phyloP scores from a whole-genome alignment of 2,329 filamentous ascomycete genomes.

The Trichoderma sp. region DNA sequence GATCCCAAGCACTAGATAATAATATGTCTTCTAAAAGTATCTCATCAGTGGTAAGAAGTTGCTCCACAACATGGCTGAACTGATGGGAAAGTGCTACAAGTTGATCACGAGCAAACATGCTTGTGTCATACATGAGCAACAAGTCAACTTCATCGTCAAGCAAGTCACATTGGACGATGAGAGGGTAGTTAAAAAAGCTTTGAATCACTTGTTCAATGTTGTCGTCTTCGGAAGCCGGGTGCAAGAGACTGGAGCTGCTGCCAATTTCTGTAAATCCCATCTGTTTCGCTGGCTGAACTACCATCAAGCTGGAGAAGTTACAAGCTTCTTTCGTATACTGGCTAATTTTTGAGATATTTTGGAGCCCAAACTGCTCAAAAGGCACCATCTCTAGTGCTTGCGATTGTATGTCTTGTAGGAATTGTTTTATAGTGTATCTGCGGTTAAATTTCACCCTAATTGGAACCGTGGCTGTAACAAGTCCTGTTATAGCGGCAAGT shows the following conservation, averaged over 20 bases:
- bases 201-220: not conserved
- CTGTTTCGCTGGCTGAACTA: slow-evolving; percentile 17
- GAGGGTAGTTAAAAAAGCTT: slow-evolving; percentile 11
- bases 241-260: not conserved
- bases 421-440: not conserved
- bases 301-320: slow-evolving; percentile 15
- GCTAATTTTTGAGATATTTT: slow-evolving; percentile 27
- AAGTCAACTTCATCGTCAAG: slow-evolving; percentile 2
- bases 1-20: not conserved
- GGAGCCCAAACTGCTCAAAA: slow-evolving; percentile 29
- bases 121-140: not conserved
- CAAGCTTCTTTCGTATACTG: slow-evolving; percentile 18
- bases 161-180: not conserved
- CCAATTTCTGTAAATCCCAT: not conserved
- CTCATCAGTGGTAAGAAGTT: not conserved
- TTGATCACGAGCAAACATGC: not conserved
- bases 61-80: not conserved
- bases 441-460: not conserved
- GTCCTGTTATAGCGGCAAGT: not conserved
- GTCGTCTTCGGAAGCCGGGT: not conserved
- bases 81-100: not conserved
- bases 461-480: not conserved
- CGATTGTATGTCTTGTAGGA: slow-evolving; percentile 24
- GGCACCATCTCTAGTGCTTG: slow-evolving; percentile 25
- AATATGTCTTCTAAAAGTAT: not conserved